Evolutionary conservation across 345 rosid species (phyloP).

Genomic region (Arabidopsis suecica): DNA sequence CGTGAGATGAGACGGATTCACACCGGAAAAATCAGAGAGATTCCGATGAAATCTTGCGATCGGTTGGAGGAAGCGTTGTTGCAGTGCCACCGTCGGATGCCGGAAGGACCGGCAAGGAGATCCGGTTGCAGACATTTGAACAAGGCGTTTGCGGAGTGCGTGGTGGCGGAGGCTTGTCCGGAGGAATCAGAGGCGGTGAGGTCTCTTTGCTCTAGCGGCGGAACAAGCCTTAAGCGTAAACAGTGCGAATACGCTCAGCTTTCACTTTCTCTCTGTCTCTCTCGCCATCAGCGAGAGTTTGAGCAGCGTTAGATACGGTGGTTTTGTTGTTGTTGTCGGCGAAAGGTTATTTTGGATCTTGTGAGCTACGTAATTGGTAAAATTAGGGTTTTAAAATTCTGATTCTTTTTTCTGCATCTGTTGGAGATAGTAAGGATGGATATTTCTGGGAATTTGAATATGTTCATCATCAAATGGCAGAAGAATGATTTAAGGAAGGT

Average conservation of each 20-base stretch:
- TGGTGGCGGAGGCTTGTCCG: slow-evolving; percentile 71
- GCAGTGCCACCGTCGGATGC: slow-evolving; percentile 73
- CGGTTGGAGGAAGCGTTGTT: slow-evolving; percentile 63
- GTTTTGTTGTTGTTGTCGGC: background rate
- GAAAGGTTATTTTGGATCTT: background rate
- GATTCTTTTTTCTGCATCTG: background rate
- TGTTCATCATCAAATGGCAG: background rate
- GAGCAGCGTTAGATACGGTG: slow-evolving; percentile 10
- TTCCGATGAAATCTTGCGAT: slow-evolving; percentile 55
- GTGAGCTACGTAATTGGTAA: background rate
- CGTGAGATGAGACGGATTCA: background rate
- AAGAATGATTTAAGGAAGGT: background rate
- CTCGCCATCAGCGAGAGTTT: slow-evolving; percentile 33
- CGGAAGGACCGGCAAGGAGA: slow-evolving; percentile 53
- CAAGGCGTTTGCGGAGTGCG: slow-evolving; percentile 74
- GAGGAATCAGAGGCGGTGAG: slow-evolving; percentile 80
- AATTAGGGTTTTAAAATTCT: background rate
- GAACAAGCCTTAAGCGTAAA: slow-evolving; percentile 76
- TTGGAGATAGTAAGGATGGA: background rate
- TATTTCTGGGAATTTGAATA: background rate
- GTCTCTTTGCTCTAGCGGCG: slow-evolving; percentile 76
- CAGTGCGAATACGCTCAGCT: slow-evolving; percentile 87
- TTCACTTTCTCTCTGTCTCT: slow-evolving; percentile 57
- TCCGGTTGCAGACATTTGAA: slow-evolving; percentile 79
- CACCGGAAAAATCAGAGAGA: background rate